phyloP scores from a whole-genome alignment of 345 rosid species.

The Gossypium longicalyx region DNA sequence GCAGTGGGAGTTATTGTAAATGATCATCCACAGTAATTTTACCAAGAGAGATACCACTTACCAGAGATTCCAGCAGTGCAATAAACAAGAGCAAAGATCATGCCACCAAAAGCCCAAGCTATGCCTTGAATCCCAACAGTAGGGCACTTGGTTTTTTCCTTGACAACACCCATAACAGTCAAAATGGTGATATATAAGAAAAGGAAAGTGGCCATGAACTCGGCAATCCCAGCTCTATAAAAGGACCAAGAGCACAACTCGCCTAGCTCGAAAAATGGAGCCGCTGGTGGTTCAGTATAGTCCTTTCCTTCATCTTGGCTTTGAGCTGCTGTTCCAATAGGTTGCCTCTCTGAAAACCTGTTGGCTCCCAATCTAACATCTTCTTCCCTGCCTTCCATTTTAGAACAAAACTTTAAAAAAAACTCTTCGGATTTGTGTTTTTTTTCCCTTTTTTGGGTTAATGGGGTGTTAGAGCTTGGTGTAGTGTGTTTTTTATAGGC shows the following conservation, averaged over 20 bases:
- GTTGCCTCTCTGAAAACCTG: conserved; percentile 47
- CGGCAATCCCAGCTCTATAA: conserved; percentile 50
- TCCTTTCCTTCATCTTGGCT: conserved; percentile 34
- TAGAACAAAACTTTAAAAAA: too few species aligned
- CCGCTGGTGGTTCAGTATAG: conserved; percentile 46
- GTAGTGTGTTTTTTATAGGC: conserved; percentile 15
- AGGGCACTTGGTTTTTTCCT: conserved; percentile 24
- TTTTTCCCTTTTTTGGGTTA: not conserved
- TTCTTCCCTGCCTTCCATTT: conserved; percentile 43
- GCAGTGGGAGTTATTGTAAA: too few species aligned
- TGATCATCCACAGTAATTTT: too few species aligned
- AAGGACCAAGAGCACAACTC: conserved; percentile 46
- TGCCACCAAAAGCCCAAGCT: conserved; percentile 60
- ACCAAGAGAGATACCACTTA: not conserved
- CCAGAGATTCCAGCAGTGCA: conserved; percentile 59
- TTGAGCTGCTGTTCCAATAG: conserved; percentile 54
- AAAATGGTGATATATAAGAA: conserved; percentile 38
- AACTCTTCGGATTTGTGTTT: too few species aligned
- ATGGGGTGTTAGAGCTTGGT: not conserved
- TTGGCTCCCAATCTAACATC: conserved; percentile 54
- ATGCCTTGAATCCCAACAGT: conserved; percentile 54
- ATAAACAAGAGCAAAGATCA: conserved; percentile 57
- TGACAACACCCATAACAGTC: conserved; percentile 49
- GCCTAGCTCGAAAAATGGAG: conserved; percentile 33
- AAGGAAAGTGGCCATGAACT: conserved; percentile 46